Percentiles rank a stretch among this genome's conserved stretches.
phyloP scores from a whole-genome alignment of 1,139 yeast genomes.

The Blastobotrys malaysiensis region DNA sequence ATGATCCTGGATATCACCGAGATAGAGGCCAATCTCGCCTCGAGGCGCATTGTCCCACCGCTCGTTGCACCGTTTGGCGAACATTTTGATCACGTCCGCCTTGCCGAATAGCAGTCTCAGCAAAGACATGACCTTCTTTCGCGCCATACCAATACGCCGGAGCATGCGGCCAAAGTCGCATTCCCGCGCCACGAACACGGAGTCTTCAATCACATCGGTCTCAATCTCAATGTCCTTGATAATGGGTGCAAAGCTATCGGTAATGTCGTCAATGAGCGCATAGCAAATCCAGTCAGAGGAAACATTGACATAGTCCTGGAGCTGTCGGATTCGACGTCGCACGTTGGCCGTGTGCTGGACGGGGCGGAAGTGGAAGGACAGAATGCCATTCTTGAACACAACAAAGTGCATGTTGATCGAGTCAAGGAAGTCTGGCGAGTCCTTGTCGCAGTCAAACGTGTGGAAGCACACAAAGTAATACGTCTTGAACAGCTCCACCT shows the following conservation, averaged over 20 bases:
- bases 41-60: constrained; percentile 72
- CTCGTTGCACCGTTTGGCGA: constrained; percentile 84
- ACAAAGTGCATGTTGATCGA: constrained; percentile 91
- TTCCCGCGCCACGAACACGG: constrained; percentile 14
- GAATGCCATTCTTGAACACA: constrained; percentile 83
- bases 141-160: constrained; percentile 88
- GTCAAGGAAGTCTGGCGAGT: constrained; percentile 49
- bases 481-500: constrained; percentile 83
- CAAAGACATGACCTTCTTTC: constrained; percentile 89
- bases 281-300: constrained; percentile 96
- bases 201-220: constrained; percentile 79
- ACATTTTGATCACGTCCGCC: constrained; percentile 95
- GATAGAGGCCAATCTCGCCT: constrained; percentile 78
- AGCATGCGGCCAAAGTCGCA: constrained; percentile 89
- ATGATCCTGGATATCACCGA: constrained; percentile 87
- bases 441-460: constrained; percentile 63
- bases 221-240: constrained; percentile 90
- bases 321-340: constrained; percentile 80
- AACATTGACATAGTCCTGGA: constrained; percentile 82
- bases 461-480: constrained; percentile 92
- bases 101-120: constrained; percentile 79
- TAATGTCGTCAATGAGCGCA: constrained; percentile 92
- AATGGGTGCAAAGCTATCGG: constrained; percentile 96
- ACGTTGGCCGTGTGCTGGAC: constrained; percentile 97
- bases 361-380: constrained; percentile 90